Evolutionary conservation across 345 rosid species (phyloP).

Genomic region (Citrus trifoliata): DNA sequence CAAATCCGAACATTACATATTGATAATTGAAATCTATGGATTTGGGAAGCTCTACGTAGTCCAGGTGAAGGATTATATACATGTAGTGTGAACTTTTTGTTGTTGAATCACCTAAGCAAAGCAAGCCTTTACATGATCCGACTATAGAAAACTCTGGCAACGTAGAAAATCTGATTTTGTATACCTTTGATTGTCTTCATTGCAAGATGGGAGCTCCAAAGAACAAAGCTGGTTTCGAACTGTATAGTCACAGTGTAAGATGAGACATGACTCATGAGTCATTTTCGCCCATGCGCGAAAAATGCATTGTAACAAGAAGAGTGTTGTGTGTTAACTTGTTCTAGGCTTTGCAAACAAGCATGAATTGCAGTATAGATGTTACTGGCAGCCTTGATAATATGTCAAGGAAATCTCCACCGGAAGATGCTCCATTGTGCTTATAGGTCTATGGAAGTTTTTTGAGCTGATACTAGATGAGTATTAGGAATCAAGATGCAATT

Average conservation of each 20-base stretch:
- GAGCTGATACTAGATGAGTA: too few species aligned
- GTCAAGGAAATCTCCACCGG: conserved; percentile 30
- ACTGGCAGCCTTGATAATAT: conserved; percentile 37
- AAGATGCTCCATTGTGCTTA: conserved; percentile 18
- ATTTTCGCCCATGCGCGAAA: background rate
- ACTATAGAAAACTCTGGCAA: conserved; percentile 40
- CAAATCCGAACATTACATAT: conserved; percentile 41
- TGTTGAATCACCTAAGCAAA: conserved; percentile 33
- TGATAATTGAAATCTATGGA: conserved; percentile 26
- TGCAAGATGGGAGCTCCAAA: conserved; percentile 23
- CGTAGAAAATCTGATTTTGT: conserved; percentile 1
- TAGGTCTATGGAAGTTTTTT: too few species aligned
- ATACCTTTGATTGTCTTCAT: conserved; percentile 4
- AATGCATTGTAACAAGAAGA: conserved; percentile 14
- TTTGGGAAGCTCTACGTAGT: conserved; percentile 30
- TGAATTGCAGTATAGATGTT: conserved; percentile 34
- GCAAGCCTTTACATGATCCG: conserved; percentile 45
- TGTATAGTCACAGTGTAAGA: conserved; percentile 41
- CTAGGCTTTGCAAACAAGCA: conserved; percentile 31
- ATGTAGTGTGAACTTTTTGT: conserved; percentile 21
- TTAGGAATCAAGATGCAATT: too few species aligned
- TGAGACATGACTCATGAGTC: conserved; percentile 38
- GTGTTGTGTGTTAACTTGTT: conserved; percentile 16
- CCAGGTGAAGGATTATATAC: conserved; percentile 38
- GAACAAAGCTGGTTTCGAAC: conserved; percentile 36